Evolutionary conservation across 202 grass and related monocot species (phyloP).

Genomic region (Dendrocalamus latiflorus): DNA sequence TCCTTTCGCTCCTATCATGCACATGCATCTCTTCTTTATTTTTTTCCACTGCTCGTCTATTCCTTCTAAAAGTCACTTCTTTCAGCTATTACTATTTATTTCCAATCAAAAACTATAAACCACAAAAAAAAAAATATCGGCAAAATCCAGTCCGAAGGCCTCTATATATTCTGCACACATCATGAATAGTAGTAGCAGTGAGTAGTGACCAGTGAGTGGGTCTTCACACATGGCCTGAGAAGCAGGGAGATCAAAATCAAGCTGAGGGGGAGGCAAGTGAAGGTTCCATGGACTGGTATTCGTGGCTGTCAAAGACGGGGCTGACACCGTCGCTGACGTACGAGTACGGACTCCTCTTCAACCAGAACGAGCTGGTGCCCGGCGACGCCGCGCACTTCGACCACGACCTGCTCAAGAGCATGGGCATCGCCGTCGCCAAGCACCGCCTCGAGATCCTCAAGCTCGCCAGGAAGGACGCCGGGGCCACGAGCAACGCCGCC

Average conservation of each 20-base stretch:
- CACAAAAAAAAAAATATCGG: too few species aligned
- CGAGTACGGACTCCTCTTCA: slow-evolving; percentile 62
- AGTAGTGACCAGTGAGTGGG: neutral
- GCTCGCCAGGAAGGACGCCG: slow-evolving; percentile 50
- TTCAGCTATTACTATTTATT: too few species aligned
- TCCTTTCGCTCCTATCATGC: too few species aligned
- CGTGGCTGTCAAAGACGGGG: slow-evolving; percentile 64
- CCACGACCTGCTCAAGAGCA: slow-evolving; percentile 90
- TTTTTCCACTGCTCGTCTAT: too few species aligned
- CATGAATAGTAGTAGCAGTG: neutral
- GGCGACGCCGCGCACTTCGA: slow-evolving; percentile 71
- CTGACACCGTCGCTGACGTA: slow-evolving; percentile 53
- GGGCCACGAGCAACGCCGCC: neutral
- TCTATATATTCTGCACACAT: slow-evolving; percentile 17
- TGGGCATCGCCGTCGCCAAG: slow-evolving; percentile 83
- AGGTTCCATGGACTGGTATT: slow-evolving; percentile 67
- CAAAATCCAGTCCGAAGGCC: too few species aligned
- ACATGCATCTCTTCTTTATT: too few species aligned
- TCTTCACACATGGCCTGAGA: neutral
- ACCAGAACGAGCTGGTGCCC: slow-evolving; percentile 64
- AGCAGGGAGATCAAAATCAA: neutral
- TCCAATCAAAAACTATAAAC: too few species aligned
- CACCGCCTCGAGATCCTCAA: slow-evolving; percentile 88
- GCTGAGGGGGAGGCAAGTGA: neutral
- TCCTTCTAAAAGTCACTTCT: too few species aligned